These are phyloP conservation scores for Dictyostelium purpureum DNA, from an alignment of 78 protist genomes.

Conservation along the genomic window DNA sequence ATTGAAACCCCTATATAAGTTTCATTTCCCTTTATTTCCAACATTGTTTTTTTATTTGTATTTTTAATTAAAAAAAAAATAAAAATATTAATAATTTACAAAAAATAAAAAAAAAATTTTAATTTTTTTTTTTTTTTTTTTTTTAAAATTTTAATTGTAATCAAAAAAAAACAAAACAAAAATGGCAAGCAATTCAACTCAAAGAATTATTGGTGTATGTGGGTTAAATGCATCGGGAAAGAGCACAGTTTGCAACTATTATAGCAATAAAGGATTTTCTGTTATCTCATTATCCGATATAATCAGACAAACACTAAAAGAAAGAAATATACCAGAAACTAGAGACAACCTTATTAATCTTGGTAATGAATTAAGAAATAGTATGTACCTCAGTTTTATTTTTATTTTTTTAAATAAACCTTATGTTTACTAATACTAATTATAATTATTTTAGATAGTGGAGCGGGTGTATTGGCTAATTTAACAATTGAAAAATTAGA, in stretches of 20 bases:
- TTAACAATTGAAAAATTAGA: constrained; percentile 9
- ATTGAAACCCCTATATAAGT: not conserved
- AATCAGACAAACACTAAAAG: constrained; percentile 26
- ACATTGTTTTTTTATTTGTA: not conserved
- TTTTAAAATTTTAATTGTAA: not conserved
- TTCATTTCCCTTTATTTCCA: not conserved
- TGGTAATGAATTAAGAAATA: constrained; percentile 70
- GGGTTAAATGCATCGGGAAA: constrained; percentile 78
- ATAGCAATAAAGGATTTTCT: constrained; percentile 42
- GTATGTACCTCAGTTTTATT: not conserved
- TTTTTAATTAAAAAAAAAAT: not conserved
- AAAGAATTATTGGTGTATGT: constrained; percentile 67
- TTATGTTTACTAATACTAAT: not conserved
- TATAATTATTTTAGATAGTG: constrained; percentile 5
- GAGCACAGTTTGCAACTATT: constrained; percentile 34
- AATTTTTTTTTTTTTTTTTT: not conserved
- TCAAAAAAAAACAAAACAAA: not conserved
- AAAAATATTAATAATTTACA: not conserved
- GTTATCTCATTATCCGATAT: constrained; percentile 65
- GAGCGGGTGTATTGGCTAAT: constrained; percentile 51
- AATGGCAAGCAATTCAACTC: not conserved
- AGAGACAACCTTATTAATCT: constrained; percentile 46
- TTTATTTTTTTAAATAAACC: not conserved
- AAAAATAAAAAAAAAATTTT: not conserved
- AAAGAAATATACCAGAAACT: constrained; percentile 26